Percentiles rank a stretch among this genome's conserved stretches.
Evolutionary conservation across 768 basidiomycete genomes (phyloP).

Genomic region (Leccinum arenicola): DNA sequence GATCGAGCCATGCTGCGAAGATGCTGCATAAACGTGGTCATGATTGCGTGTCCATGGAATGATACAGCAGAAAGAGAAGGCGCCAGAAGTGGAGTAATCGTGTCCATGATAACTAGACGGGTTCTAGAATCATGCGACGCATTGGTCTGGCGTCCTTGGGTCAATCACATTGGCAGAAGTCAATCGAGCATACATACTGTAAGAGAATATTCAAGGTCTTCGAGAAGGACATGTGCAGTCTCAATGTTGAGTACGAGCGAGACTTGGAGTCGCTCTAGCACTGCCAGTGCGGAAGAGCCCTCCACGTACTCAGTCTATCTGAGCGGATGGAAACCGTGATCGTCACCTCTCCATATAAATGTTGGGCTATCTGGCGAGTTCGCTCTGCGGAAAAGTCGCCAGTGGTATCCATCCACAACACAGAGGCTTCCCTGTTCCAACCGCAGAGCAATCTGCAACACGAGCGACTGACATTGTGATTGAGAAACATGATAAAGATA

Average conservation of each 20-base stretch:
- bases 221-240: constrained; percentile 48
- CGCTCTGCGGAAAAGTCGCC: constrained; percentile 61
- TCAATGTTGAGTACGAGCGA: constrained; percentile 59
- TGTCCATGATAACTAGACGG: constrained; percentile 61
- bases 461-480: constrained; percentile 48
- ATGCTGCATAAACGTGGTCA: constrained; percentile 69
- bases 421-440: constrained; percentile 39
- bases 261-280: constrained; percentile 57
- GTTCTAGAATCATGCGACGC: constrained; percentile 17
- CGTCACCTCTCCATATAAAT: constrained; percentile 26
- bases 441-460: constrained; percentile 54
- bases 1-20: constrained; percentile 49
- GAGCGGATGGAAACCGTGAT: constrained; percentile 1
- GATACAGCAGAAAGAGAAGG: constrained; percentile 63
- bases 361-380: constrained; percentile 38
- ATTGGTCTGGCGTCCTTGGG: constrained; percentile 10
- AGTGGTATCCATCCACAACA: constrained; percentile 70
- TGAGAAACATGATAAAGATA: constrained; percentile 1
- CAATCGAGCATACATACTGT: constrained; percentile 21
- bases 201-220: constrained; percentile 36
- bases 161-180: background rate
- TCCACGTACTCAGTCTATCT: constrained; percentile 14
- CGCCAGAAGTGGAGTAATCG: constrained; percentile 60
- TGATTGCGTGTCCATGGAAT: constrained; percentile 72
- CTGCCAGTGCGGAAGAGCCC: constrained; percentile 32